Percentiles rank a stretch among this genome's conserved stretches.
phyloP scores from a whole-genome alignment of 2,329 filamentous ascomycete genomes.

The Pseudogymnoascus sp. region DNA sequence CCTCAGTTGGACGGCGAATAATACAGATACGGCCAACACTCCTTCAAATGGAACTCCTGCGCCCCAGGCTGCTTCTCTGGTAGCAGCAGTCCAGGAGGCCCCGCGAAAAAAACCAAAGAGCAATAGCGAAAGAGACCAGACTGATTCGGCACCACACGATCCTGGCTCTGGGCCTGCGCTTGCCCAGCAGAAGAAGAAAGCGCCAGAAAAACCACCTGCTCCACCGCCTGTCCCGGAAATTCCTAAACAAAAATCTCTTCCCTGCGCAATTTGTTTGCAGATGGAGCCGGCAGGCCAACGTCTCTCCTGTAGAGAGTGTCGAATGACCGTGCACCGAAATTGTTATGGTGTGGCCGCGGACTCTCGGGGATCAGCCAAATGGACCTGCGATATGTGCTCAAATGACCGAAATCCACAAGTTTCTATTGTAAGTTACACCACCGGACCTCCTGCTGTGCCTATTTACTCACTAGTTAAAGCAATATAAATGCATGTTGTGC shows the following conservation, averaged over 20 bases:
- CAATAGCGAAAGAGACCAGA: slow-evolving; percentile 41
- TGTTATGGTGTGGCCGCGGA: slow-evolving; percentile 83
- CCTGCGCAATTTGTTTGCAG: slow-evolving; percentile 78
- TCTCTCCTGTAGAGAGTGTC: slow-evolving; percentile 78
- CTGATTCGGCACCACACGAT: slow-evolving; percentile 42
- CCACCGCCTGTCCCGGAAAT: not conserved
- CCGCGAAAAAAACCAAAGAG: slow-evolving; percentile 61
- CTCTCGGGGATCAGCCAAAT: slow-evolving; percentile 63
- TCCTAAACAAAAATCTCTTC: slow-evolving; percentile 33
- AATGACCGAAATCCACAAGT: slow-evolving; percentile 90
- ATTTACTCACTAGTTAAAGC: slow-evolving; percentile 40
- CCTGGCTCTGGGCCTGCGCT: slow-evolving; percentile 24
- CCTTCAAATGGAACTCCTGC: slow-evolving; percentile 21
- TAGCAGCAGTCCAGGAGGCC: slow-evolving; percentile 40
- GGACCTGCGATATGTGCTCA: slow-evolving; percentile 91
- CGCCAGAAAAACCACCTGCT: slow-evolving; percentile 44
- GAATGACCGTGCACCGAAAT: slow-evolving; percentile 80
- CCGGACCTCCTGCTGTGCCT: slow-evolving; percentile 15
- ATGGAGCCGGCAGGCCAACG: slow-evolving; percentile 65
- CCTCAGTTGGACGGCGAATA: slow-evolving; percentile 40
- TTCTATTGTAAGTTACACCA: slow-evolving; percentile 63
- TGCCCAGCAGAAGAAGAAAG: slow-evolving; percentile 43
- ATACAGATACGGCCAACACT: slow-evolving; percentile 16
- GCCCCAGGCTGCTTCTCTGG: slow-evolving; percentile 22
- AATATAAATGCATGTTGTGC: slow-evolving; percentile 90